These are phyloP conservation scores for Cajanus cajan DNA, from an alignment of 306 rosid species.

Conservation along the genomic window DNA sequence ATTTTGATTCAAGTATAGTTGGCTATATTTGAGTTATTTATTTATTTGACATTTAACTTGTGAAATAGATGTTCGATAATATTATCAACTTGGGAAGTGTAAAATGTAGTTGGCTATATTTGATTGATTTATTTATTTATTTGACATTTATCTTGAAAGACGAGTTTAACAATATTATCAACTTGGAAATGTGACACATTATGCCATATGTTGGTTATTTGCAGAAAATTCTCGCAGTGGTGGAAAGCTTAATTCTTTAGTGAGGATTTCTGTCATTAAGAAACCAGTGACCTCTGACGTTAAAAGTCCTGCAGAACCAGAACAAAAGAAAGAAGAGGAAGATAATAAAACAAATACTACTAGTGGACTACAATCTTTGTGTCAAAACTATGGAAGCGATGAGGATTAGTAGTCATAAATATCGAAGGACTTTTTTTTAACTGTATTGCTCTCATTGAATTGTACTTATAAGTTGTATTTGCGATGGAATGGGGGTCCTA, in stretches of 20 bases:
- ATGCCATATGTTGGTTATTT: conserved; percentile 3
- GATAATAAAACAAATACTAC: conserved; percentile 16
- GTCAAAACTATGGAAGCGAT: conserved; percentile 56
- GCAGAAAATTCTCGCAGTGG: conserved; percentile 44
- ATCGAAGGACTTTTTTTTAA: not conserved
- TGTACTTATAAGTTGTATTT: not conserved
- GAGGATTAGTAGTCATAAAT: conserved; percentile 43
- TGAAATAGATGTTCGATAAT: not conserved
- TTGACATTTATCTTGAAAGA: not conserved
- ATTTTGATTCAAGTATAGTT: not conserved
- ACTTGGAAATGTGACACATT: not conserved
- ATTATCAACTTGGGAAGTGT: conserved; percentile 1
- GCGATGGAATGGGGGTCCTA: not conserved
- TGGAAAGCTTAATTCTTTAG: conserved; percentile 46
- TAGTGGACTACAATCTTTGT: conserved; percentile 42
- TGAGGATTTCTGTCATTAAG: conserved; percentile 52
- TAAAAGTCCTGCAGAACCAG: conserved; percentile 23
- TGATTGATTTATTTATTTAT: not conserved
- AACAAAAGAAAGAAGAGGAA: conserved; percentile 32
- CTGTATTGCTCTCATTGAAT: not conserved
- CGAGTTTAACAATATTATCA: not conserved
- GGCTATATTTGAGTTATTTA: not conserved
- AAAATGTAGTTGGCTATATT: not conserved
- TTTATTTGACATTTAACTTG: not conserved
- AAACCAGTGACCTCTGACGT: conserved; percentile 44